Evolutionary conservation across 257 asterid species (phyloP).

Genomic region (Forsythia suspensa): DNA sequence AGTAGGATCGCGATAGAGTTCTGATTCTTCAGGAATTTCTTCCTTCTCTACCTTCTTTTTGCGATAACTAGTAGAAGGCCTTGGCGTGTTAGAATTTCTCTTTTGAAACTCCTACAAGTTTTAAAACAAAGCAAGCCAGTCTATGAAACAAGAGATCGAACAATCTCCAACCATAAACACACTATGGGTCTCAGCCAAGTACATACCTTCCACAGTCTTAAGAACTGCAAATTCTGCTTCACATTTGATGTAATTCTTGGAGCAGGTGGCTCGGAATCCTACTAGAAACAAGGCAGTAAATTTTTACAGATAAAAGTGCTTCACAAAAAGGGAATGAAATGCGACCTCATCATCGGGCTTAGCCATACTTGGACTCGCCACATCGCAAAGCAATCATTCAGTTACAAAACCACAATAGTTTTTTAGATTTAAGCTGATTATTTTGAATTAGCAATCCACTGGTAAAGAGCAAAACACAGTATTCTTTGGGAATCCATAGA

Average conservation of each 20-base stretch:
- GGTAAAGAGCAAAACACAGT: background rate
- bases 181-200: slow-evolving; percentile 8
- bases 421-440: background rate
- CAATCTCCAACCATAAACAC: slow-evolving; percentile 7
- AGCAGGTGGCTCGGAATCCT: slow-evolving; percentile 74
- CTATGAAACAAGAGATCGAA: slow-evolving; percentile 6
- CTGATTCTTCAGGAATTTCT: slow-evolving; percentile 73
- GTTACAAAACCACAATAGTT: background rate
- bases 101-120: slow-evolving; percentile 65
- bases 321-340: background rate
- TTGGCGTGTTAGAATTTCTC: slow-evolving; percentile 59
- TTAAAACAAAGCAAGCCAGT: slow-evolving; percentile 22
- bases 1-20: slow-evolving; percentile 81
- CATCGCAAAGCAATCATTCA: background rate
- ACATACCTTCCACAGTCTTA: slow-evolving; percentile 74
- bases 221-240: slow-evolving; percentile 87
- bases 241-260: slow-evolving; percentile 90
- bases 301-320: slow-evolving; percentile 14
- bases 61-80: slow-evolving; percentile 89
- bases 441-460: background rate
- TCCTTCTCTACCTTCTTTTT: slow-evolving; percentile 88
- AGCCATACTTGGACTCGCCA: background rate
- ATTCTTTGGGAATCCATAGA: background rate
- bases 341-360: background rate
- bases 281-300: slow-evolving; percentile 11